Percentiles rank a stretch among this genome's conserved stretches.
phyloP scores from a whole-genome alignment of 805 yeast species.

The Zygosaccharomyces gambellarensis region DNA sequence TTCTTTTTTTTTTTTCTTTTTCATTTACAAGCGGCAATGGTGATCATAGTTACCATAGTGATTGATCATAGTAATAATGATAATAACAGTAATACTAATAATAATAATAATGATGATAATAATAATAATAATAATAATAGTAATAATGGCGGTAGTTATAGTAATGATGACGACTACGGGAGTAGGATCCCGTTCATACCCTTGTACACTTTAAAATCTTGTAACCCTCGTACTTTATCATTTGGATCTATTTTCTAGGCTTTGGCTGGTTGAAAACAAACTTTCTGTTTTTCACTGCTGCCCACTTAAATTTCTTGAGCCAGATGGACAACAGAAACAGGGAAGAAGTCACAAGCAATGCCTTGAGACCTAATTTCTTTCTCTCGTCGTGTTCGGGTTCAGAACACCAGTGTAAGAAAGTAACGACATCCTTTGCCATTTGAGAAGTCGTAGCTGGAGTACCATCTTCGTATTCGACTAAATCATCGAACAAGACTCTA shows the following conservation, averaged over 20 bases:
- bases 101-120: background rate
- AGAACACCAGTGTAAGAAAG: slow-evolving; percentile 96
- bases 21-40: slow-evolving; percentile 4
- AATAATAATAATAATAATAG: too few relatives aligned
- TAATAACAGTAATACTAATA: background rate
- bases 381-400: slow-evolving; percentile 99
- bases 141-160: too few relatives aligned
- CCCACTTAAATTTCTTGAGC: slow-evolving; percentile 98
- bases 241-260: slow-evolving; percentile 15
- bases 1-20: background rate
- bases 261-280: slow-evolving; percentile 89
- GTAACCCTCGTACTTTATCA: slow-evolving; percentile 1
- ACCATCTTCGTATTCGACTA: slow-evolving; percentile 98
- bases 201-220: background rate
- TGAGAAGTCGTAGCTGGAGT: slow-evolving; percentile 97
- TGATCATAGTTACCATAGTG: background rate
- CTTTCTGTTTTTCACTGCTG: slow-evolving; percentile 92
- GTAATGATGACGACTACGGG: too few relatives aligned
- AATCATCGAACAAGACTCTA: slow-evolving; percentile 93
- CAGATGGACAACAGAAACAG: slow-evolving; percentile 78
- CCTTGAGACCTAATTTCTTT: slow-evolving; percentile 94
- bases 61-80: background rate
- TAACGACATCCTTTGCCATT: slow-evolving; percentile 97
- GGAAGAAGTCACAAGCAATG: slow-evolving; percentile 70
- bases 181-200: too few relatives aligned